These are phyloP conservation scores for Lactarius evosmus DNA, from an alignment of 768 basidiomycete genomes.

Conservation along the genomic window DNA sequence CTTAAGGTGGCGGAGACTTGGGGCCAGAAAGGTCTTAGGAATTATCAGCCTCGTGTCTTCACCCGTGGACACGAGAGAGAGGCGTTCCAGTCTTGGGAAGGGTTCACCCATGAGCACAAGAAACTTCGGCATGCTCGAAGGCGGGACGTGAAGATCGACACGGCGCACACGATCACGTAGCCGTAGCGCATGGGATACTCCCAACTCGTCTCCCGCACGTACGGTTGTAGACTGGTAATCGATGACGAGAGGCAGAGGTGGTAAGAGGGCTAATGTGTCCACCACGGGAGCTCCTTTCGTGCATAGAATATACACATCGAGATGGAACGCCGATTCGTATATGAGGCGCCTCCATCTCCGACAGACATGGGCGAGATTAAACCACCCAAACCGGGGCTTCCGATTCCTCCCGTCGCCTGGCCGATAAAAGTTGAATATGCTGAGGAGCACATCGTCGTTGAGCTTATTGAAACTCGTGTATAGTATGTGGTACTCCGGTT, in stretches of 20 bases:
- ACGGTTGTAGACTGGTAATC: background rate
- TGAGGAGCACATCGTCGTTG: background rate
- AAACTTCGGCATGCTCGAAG: background rate
- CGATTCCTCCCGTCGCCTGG: background rate
- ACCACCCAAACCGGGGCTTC: background rate
- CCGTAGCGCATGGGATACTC: background rate
- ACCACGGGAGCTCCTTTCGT: background rate
- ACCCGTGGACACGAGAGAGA: background rate
- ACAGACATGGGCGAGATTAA: background rate
- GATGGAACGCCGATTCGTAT: background rate
- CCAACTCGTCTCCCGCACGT: background rate
- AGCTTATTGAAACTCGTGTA: background rate
- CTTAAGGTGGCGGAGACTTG: background rate
- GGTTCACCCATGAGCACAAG: background rate
- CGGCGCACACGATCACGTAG: background rate
- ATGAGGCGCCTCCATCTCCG: background rate
- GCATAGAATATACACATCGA: background rate
- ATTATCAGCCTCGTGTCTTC: background rate
- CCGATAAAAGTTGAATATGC: background rate
- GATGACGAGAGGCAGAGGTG: slow-evolving; percentile 7
- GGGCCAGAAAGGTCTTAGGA: background rate
- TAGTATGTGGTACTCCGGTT: background rate
- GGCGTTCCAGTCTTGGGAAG: background rate
- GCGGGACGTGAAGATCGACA: background rate
- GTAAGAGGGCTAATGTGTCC: background rate